Percentiles rank a stretch among this genome's conserved stretches.
Conservation (phyloP, 2,329 filamentous ascomycete genomes). For the Aspergillus floridensis region DNA sequence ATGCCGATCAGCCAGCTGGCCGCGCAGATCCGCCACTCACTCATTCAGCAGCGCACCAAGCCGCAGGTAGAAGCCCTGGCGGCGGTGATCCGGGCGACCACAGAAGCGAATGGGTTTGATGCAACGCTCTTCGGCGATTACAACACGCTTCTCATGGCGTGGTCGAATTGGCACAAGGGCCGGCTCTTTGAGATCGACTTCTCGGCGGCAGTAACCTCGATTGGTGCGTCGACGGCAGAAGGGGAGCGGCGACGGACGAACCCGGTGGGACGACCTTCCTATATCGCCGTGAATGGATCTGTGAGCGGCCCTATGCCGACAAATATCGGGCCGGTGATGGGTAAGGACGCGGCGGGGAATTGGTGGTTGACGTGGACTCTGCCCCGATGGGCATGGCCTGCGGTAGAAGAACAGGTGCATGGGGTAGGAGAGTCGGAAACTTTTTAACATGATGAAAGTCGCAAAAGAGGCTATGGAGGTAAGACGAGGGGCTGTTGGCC, state of each 20-base stretch:
- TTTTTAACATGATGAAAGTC: too few relatives aligned
- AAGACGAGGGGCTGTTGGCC: too few relatives aligned
- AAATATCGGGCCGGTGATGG: conserved; percentile 24
- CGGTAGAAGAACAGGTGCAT: conserved; percentile 16
- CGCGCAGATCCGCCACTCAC: conserved; percentile 10
- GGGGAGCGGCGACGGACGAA: neutral
- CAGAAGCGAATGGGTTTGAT: neutral
- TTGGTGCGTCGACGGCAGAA: neutral
- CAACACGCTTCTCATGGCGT: conserved; percentile 32
- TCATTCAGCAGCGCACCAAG: conserved; percentile 11
- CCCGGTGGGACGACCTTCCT: conserved; percentile 7
- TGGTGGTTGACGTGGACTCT: conserved; percentile 30
- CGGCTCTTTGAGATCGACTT: conserved; percentile 42
- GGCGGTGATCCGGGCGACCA: conserved; percentile 16
- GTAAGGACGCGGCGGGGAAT: conserved; percentile 32
- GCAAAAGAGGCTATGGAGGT: neutral
- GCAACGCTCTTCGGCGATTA: conserved; percentile 31
- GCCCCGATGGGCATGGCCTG: conserved; percentile 21
- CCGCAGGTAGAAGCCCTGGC: conserved; percentile 10
- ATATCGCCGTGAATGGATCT: neutral
- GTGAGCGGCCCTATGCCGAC: conserved; percentile 11
- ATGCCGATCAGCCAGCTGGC: conserved; percentile 14
- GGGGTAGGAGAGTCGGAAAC: neutral
- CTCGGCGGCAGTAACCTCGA: conserved; percentile 21
- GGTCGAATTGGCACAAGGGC: conserved; percentile 43